Base-by-base conservation (phyloP, 768 basidiomycete species). In the Mycena polygramma region DNA sequence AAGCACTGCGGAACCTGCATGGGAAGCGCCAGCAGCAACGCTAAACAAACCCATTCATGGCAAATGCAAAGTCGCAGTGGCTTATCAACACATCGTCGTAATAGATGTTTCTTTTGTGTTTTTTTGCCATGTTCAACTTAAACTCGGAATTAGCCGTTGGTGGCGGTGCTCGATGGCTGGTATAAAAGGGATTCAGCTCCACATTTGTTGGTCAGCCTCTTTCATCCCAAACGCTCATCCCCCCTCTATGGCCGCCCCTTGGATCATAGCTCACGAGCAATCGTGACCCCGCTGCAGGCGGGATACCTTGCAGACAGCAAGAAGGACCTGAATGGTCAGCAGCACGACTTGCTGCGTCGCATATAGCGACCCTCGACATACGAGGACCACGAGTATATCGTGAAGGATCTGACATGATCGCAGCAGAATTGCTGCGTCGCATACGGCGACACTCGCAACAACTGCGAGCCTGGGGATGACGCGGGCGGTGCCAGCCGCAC, bases 261-360 rank as follows among this genome's bases (percentile, higher is more conserved):
- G 41, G 39, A 43, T 43, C 41, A 19, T 22, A 57, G 57, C 15
- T 22, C 57, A 57, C 57, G 57, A 57, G 35, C 13, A 57, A 19
- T 57, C 57, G 57, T 46, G 57, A 59, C 26, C 58, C 41, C 46
- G 39, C 49, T 61, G 22, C 13, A 19, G 20, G 53, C 59, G 43
- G 53, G 67, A n/a, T n/a, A n/a, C 39, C 39, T 39, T 39, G 39
- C 39, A 39, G 13, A 13, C 13, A 13, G 39, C 39, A 39, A 39
- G 39, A 46, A 68, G 30, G 58, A 57, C 41, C 58, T 17, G 30
- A 43, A 59, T 9, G 67, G 54, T 53, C 67, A 35, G 59, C 67
- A 68, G 67, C 67, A 54, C 3, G 6, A 30, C 48, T 7, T 7
- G 66, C 66, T 68, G 66, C 66, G 52, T 68, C 66, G 66, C 57